Evolutionary conservation across 1,139 yeast species (phyloP), one percentile per base, ranked within the genome.

Genomic region (Debaryomyces sp.): DNA sequence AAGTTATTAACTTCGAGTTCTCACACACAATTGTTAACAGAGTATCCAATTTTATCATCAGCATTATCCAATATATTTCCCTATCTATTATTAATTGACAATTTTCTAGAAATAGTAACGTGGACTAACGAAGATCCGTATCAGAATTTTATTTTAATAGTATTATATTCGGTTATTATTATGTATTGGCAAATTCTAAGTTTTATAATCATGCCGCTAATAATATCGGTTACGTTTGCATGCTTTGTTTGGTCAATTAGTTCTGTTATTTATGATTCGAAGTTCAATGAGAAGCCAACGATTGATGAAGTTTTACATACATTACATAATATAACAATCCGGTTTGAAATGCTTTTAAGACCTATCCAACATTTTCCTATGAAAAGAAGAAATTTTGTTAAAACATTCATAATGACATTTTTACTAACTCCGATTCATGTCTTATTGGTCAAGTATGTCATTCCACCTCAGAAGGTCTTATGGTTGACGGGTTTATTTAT

Each of bases 51-150:
- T 8, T 60, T 81, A 22, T 71, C 80, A 10, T 65, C 80, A 12
- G 78, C 81, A 1, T 66, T 81, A 41, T 70, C 79, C 30, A 70
- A 74, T 45, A 69, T 77, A 30, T 80, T 78, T 52, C 85, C 85
- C 0, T 68, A 76, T 53, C 64, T 81, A 40, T 58, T 79, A 18
- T 57, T 80, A 22, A 61, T 74, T 41, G 84, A 81, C 58, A 66
- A 70, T 41, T 51, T 74, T 7, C 61, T 81, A 26, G 80, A 77
- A 42, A 61, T 78, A 6, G 54, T 79, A 17, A 80, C 85, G 1
- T 81, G 86, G 86, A 80, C 85, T 2, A 78, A 80, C 52, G 77
- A 72, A 2, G 80, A 80, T 48, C 78, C 75, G 5, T 79, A 77
- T 54, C 70, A 71, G 50, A 81, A 80, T 55, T 71, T 78, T 49